Percentiles rank a stretch among this genome's conserved stretches.
phyloP scores from a whole-genome alignment of 2,329 filamentous ascomycete species.

The Xylariales sp. region DNA sequence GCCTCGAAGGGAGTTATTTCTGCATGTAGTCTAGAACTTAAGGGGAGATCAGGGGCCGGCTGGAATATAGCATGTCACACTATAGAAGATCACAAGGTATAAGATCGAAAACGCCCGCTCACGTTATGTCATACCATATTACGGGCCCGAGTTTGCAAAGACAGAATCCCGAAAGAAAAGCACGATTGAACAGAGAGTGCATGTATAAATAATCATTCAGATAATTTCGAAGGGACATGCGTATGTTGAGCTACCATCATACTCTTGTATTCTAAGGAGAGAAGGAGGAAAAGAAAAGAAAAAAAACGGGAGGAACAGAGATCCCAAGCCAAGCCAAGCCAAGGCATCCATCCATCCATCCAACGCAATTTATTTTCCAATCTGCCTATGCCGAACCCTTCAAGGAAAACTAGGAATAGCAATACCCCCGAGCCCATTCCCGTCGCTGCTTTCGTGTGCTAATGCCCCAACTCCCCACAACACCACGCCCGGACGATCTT shows the following conservation, averaged over 20 bases:
- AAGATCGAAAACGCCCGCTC: background rate
- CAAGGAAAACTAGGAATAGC: too few species aligned
- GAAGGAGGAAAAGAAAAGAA: conserved; percentile 2
- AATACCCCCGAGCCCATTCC: background rate
- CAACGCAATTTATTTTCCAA: conserved; percentile 12
- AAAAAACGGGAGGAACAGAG: background rate
- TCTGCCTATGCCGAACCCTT: background rate
- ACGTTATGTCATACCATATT: background rate
- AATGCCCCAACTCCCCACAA: conserved; percentile 25
- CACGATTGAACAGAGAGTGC: conserved; percentile 2
- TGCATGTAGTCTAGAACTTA: conserved; percentile 7
- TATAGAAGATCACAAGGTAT: conserved; percentile 14
- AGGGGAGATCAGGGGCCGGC: conserved; percentile 4
- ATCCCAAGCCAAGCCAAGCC: background rate
- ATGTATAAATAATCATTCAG: conserved; percentile 28
- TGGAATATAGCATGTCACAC: conserved; percentile 20
- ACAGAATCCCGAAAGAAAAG: background rate
- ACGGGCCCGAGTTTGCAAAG: background rate
- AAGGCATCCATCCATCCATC: too few species aligned
- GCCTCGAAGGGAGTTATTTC: background rate
- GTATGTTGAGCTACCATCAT: conserved; percentile 25
- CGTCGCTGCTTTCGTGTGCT: background rate
- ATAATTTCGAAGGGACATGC: conserved; percentile 17
- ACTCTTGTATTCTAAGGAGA: conserved; percentile 25
- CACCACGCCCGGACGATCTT: conserved; percentile 41